Conservation (phyloP, 495 filamentous ascomycete genomes). For the Neurospora africana region DNA sequence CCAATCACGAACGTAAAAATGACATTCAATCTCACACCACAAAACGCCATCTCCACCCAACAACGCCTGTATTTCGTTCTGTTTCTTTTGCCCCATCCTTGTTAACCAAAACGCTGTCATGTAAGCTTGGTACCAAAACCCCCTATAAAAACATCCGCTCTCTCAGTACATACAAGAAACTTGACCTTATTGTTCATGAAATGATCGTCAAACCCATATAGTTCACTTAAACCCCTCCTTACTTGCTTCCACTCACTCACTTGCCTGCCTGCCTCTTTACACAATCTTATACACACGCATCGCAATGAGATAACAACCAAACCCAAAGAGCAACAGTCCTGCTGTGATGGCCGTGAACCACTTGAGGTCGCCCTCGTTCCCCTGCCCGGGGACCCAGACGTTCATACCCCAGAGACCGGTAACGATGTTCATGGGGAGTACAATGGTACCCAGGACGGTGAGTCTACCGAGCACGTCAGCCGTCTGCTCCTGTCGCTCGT, state of each 20-base stretch:
- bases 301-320: constrained; percentile 68
- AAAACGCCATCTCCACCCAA: background rate
- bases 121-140: background rate
- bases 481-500: constrained; percentile 92
- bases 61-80: background rate
- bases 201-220: background rate
- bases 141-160: background rate
- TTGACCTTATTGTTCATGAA: background rate
- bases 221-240: background rate
- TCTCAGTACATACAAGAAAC: background rate
- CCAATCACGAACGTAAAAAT: background rate
- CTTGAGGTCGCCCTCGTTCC: constrained; percentile 39
- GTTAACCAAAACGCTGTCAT: background rate
- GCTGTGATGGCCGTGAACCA: constrained; percentile 62
- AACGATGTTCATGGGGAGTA: constrained; percentile 96
- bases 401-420: constrained; percentile 99
- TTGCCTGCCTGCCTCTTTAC: constrained; percentile 8
- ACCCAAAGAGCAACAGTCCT: constrained; percentile 65
- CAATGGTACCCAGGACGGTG: constrained; percentile 91
- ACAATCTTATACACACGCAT: constrained; percentile 58
- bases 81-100: background rate
- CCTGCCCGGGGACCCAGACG: constrained; percentile 86
- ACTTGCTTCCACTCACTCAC: background rate
- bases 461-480: constrained; percentile 89
- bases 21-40: background rate